These are phyloP conservation scores for Hygrocybe punicea DNA, from an alignment of 768 basidiomycete genomes.

Conservation along the genomic window DNA sequence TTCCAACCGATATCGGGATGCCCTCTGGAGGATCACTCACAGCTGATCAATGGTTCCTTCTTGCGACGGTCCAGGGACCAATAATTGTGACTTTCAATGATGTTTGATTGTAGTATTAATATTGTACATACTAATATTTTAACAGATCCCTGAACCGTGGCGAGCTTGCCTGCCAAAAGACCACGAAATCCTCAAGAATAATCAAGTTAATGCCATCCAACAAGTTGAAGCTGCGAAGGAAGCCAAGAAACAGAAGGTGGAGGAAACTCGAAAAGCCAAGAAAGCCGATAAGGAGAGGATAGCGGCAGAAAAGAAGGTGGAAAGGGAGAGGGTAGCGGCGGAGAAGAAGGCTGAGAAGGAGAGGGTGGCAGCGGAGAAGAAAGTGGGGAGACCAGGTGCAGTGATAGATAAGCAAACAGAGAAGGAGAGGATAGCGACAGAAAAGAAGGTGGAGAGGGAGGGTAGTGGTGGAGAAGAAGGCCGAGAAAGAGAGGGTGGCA, in stretches of 20 bases:
- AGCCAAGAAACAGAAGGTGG: background rate
- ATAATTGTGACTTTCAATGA: background rate
- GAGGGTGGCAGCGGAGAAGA: background rate
- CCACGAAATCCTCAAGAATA: background rate
- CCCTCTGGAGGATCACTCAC: conserved; percentile 26
- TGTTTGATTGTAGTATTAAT: background rate
- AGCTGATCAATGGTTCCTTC: conserved; percentile 18
- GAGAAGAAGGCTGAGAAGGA: background rate
- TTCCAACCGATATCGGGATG: conserved; percentile 17
- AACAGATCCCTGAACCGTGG: background rate
- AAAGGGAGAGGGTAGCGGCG: too few relatives aligned
- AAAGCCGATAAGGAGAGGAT: too few relatives aligned
- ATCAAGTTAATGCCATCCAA: background rate
- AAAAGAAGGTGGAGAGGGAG: background rate
- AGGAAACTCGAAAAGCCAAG: background rate
- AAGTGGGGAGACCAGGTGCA: too few relatives aligned
- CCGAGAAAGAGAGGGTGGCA: background rate
- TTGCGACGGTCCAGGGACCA: background rate
- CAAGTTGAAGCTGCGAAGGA: background rate
- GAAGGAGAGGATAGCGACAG: too few relatives aligned
- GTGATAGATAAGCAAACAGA: too few relatives aligned
- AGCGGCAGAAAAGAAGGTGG: too few relatives aligned
- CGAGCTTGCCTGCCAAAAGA: background rate
- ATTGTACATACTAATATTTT: background rate
- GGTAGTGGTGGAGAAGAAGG: background rate